Evolutionary conservation across 805 yeast genomes (phyloP).

Genomic region (Ogataea zsoltii): DNA sequence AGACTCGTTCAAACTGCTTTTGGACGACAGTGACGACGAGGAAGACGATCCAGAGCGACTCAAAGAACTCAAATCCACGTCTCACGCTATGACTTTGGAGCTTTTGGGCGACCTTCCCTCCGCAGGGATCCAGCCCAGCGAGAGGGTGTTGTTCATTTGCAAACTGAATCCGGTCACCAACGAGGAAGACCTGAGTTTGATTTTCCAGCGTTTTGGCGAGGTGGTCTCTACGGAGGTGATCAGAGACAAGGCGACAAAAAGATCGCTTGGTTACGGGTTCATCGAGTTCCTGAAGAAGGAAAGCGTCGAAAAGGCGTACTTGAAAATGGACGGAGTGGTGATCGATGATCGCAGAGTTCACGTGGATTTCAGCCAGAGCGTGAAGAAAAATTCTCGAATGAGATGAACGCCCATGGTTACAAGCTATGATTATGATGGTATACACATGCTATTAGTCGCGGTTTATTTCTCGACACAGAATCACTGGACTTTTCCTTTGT

Average conservation of each 20-base stretch:
- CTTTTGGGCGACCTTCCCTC: conserved; percentile 63
- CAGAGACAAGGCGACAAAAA: conserved; percentile 46
- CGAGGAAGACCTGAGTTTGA: conserved; percentile 53
- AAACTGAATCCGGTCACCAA: conserved; percentile 61
- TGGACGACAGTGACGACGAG: conserved; percentile 25
- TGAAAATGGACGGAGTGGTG: conserved; percentile 59
- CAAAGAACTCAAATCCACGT: conserved; percentile 37
- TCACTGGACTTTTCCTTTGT: conserved; percentile 14
- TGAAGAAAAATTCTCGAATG: conserved; percentile 17
- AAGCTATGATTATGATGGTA: no score
- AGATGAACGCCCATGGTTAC: no score
- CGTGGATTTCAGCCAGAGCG: conserved; percentile 69
- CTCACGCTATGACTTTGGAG: conserved; percentile 63
- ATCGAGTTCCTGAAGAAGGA: conserved; percentile 51
- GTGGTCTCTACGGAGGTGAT: conserved; percentile 54
- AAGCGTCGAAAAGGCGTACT: conserved; percentile 62
- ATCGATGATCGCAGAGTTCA: conserved; percentile 65
- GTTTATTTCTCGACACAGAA: no score
- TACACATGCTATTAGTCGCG: no score
- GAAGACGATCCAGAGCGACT: conserved; percentile 20
- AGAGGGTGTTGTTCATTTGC: conserved; percentile 61
- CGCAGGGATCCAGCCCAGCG: conserved; percentile 60
- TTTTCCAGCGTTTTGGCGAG: conserved; percentile 63
- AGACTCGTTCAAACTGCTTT: conserved; percentile 34
- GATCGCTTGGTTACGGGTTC: conserved; percentile 62